Evolutionary conservation across 2,329 filamentous ascomycete genomes (phyloP).

Genomic region (Talaromyces sp.): DNA sequence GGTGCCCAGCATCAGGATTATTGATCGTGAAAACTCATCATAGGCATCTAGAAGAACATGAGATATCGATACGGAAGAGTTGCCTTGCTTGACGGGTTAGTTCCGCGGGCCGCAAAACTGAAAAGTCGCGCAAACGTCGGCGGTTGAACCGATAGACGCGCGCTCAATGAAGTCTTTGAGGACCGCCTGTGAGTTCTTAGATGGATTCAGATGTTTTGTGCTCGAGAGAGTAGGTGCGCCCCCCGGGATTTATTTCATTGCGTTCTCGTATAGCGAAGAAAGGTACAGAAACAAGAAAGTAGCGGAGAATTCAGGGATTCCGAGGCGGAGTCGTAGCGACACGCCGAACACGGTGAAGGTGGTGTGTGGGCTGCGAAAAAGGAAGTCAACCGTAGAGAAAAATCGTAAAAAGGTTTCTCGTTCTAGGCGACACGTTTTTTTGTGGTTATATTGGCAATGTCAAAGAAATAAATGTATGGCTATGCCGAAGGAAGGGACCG

Average conservation of each 20-base stretch:
- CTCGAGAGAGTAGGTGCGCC: not conserved
- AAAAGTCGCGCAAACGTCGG: constrained; percentile 4
- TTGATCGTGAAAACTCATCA: not conserved
- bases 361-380: not conserved
- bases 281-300: not conserved
- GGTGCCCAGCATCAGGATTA: constrained; percentile 10
- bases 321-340: constrained; percentile 10
- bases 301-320: constrained; percentile 2
- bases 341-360: not conserved
- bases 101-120: not conserved
- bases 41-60: not conserved
- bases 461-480: not conserved
- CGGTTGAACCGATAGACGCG: not conserved
- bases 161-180: not conserved
- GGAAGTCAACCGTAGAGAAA: not conserved
- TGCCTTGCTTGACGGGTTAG: not conserved
- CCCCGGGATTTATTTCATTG: not conserved
- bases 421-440: not conserved
- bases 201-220: not conserved
- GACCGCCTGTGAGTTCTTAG: not conserved
- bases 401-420: not conserved
- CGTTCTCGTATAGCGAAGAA: not conserved
- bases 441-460: not conserved
- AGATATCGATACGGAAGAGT: not conserved
- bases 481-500: not conserved